Evolutionary conservation across 805 yeast genomes (phyloP).

Genomic region (Trichomonascus vanleenenianus): DNA sequence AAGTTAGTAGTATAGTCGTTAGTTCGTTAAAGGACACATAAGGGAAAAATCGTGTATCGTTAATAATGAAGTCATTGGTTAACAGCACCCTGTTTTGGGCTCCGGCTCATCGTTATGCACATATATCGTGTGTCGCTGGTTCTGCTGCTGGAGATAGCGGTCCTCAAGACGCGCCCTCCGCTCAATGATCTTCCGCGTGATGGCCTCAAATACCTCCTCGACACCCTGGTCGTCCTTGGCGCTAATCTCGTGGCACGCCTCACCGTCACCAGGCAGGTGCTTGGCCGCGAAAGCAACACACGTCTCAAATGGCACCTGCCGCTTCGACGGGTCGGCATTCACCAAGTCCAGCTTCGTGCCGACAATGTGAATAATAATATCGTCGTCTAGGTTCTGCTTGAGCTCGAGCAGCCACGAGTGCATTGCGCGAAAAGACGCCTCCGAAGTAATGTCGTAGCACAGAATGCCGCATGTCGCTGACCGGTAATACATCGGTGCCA

Average conservation of each 20-base stretch:
- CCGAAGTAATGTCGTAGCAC: conserved; percentile 30
- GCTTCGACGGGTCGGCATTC: conserved; percentile 25
- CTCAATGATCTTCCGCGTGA: conserved; percentile 24
- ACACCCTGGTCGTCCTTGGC: conserved; percentile 31
- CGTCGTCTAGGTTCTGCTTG: conserved; percentile 22
- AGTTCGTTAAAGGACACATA: too few relatives aligned
- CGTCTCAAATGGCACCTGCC: conserved; percentile 29
- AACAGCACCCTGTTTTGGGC: conserved; percentile 19
- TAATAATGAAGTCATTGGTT: not conserved
- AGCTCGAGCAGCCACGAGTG: conserved; percentile 30
- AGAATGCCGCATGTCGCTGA: conserved; percentile 30
- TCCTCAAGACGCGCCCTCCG: conserved; percentile 14
- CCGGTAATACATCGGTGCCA: conserved; percentile 44
- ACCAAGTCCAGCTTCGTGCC: conserved; percentile 31
- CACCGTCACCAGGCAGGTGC: conserved; percentile 18
- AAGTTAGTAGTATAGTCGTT: too few relatives aligned
- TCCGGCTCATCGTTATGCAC: conserved; percentile 24
- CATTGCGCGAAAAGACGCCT: conserved; percentile 28
- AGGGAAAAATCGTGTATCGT: too few relatives aligned
- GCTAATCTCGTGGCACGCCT: conserved; percentile 28
- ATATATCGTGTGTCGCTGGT: conserved; percentile 17
- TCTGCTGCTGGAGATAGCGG: conserved; percentile 13
- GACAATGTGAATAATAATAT: conserved; percentile 28
- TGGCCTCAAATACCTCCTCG: conserved; percentile 27
- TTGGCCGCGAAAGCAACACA: conserved; percentile 27